Evolutionary conservation across 73 alveolate genomes (phyloP), one percentile per base, ranked within the genome.

Genomic region (Paramecium sexaurelia): DNA sequence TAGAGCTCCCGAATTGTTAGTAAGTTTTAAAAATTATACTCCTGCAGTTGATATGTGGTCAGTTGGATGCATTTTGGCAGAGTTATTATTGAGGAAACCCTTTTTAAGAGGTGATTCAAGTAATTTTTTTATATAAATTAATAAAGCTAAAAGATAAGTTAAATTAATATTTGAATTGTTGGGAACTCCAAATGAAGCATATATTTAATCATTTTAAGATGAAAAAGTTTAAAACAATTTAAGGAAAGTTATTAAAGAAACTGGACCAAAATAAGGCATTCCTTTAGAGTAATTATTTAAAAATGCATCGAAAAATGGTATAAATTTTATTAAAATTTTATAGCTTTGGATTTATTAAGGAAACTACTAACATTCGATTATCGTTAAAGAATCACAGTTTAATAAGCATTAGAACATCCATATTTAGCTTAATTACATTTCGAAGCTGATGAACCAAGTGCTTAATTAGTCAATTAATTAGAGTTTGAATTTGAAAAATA

Each of bases 321-420:
- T 41, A n/a, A 88, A 20, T 56, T 37, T 36, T 20, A 20, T 17
- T 51, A 17, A 51, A 6, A 66, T 0, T 2, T 24, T 75, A 22
- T 7, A 83, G 92, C 89, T n/a, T 26, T 55, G 32, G 90, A 56
- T 84, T 61, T 61, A 67, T 71, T 86, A 22, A 87, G 83, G 83
- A 55, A 47, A 56, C 41, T 57, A 1, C 94, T 94, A 13, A 67
- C 86, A 26, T 94, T 95, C 66, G 96, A 96, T 47, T 96, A 97
- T 20, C 92, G 32, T 9, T 82, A 95, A 87, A 96, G 99, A 93
- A 93, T 96, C 55, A 94, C 98, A 66, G 95, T 97, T 15, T 97
- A 97, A 55, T 92, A 97, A 57, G 98, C 98, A 36, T 75, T 97
- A 33, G 95, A 95, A 84, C 99, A 97, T 93, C 98, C 98, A 26